A percentile compares a stretch with the other conserved stretches of the same genome.
Conservation (phyloP, 345 rosid genomes). For the Erucastrum elatum region DNA sequence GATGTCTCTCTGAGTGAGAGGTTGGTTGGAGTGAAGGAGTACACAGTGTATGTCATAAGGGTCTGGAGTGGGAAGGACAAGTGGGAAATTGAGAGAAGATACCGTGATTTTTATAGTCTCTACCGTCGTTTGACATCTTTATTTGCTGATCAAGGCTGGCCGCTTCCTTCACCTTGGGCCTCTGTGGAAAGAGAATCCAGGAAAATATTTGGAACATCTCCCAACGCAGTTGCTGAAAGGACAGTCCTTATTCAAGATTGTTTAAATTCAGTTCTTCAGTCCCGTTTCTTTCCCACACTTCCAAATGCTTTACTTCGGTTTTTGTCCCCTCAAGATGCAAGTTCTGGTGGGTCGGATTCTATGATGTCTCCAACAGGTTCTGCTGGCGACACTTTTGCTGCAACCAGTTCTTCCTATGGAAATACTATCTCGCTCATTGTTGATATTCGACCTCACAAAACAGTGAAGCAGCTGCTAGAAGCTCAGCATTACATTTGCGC, state of each 20-base stretch:
- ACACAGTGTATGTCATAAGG: conserved; percentile 73
- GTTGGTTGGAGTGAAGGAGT: conserved; percentile 93
- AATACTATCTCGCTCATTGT: conserved; percentile 84
- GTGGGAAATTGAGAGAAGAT: conserved; percentile 95
- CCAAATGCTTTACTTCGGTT: conserved; percentile 74
- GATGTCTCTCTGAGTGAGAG: conserved; percentile 91
- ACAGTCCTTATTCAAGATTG: conserved; percentile 87
- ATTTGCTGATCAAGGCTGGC: conserved; percentile 76
- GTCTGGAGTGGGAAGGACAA: conserved; percentile 76
- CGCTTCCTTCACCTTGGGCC: conserved; percentile 84
- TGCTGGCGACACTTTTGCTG: conserved; percentile 24
- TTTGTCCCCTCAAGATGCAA: conserved; percentile 70
- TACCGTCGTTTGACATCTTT: conserved; percentile 75
- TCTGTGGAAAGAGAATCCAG: conserved; percentile 78
- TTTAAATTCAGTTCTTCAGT: conserved; percentile 62
- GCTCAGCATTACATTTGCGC: conserved; percentile 86
- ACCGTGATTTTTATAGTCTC: conserved; percentile 86
- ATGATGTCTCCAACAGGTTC: conserved; percentile 42
- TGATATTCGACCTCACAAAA: conserved; percentile 65
- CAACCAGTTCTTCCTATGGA: conserved; percentile 61
- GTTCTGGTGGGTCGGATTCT: conserved; percentile 48
- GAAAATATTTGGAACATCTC: conserved; percentile 82
- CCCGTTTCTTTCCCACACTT: conserved; percentile 52
- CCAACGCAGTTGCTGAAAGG: conserved; percentile 80
- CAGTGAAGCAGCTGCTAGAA: conserved; percentile 77